Conservation (phyloP, 192 early-diverging fungal genomes). For the Backusella macrospora region DNA sequence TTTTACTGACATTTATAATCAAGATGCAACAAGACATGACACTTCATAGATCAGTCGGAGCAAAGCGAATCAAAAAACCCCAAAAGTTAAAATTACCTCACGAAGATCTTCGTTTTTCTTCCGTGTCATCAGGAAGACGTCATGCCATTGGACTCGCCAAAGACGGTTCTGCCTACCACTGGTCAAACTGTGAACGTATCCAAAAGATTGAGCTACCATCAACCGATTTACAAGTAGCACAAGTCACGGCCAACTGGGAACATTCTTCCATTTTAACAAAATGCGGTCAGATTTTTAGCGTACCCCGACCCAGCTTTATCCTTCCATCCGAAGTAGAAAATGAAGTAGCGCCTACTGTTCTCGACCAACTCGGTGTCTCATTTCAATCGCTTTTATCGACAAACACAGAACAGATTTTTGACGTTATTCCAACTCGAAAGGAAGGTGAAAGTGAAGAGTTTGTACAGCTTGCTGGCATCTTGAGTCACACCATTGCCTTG, state of each 20-base stretch:
- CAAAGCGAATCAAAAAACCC: background rate
- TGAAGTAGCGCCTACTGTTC: background rate
- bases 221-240: slow-evolving; percentile 7
- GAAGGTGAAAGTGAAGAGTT: background rate
- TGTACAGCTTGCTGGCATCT: slow-evolving; percentile 27
- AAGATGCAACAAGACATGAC: slow-evolving; percentile 19
- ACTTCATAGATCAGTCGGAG: background rate
- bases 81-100: background rate
- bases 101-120: slow-evolving; percentile 1
- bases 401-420: too few relatives aligned
- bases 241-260: slow-evolving; percentile 35
- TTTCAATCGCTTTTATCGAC: slow-evolving; percentile 1
- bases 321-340: background rate
- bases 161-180: slow-evolving; percentile 32
- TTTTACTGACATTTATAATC: background rate
- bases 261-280: slow-evolving; percentile 28
- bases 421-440: background rate
- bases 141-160: slow-evolving; percentile 36
- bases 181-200: slow-evolving; percentile 25
- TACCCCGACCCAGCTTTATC: slow-evolving; percentile 19
- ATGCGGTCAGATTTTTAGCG: slow-evolving; percentile 16
- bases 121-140: slow-evolving; percentile 30
- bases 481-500: slow-evolving; percentile 6
- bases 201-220: slow-evolving; percentile 19
- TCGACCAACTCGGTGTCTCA: background rate